Base-by-base conservation (phyloP, 441 rosid species). In the Kokia cookei region DNA sequence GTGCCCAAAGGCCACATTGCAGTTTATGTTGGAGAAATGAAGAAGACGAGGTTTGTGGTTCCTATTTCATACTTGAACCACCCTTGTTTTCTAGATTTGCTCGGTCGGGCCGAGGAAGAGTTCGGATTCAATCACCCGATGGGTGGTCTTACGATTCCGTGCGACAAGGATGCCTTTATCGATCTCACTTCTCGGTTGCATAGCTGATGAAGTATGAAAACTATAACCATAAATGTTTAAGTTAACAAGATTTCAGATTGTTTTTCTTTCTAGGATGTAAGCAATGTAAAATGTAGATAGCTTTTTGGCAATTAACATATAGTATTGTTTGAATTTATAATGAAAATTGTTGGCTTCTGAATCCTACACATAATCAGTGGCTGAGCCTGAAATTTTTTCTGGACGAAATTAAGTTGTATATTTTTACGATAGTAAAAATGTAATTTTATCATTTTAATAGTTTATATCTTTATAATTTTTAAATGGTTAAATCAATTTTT, bases 81-180 rank as follows among this genome's bases (percentile, higher is more conserved):
- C 59, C 84, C 85, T 45, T 64, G 68, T 7, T 84, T 82, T 15
- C 77, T 60, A 26, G 79, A 80, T 2, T 79, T 82, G 64, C 80
- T 84, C 15, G 57, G 61, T 10, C 81, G 3, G 29, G 61, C 14
- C 2, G 61, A 55, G 32, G 32, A 55, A 3, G 61, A 55, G 61
- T 55, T 55, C 6, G 84, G 85, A 9, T 86, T 79, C 47, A 66
- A 78, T 72, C 84, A 82, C 45, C 82, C 81, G 0, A 81, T 77
- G 84, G 85, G 84, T 1, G 82, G 83, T 55, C 76, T 83, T 45
- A 82, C 83, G 9, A 74, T 84, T 63, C 84, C 83, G 2, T 86
- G 79, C 51, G 35, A 48, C 19, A 83, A 82, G 77, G 73, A 77
- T 8, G 74, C 68, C 1, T 84, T 84, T 61, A 19, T 79, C 24